Conservation (phyloP, 2,329 filamentous ascomycete species). For the Colletotrichum paranaense region DNA sequence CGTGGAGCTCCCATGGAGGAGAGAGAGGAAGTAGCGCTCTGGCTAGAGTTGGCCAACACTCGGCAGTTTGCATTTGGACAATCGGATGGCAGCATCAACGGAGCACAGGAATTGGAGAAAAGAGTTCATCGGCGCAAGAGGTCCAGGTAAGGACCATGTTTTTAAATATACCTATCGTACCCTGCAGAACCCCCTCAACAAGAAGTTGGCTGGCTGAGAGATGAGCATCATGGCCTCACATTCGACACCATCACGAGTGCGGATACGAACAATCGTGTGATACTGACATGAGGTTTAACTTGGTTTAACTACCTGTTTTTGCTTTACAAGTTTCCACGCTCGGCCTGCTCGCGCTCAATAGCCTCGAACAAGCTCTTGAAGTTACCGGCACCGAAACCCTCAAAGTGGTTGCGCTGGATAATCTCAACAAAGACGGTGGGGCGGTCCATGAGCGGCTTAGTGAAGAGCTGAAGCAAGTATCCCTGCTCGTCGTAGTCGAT, state of each 20-base stretch:
- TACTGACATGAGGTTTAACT: not conserved
- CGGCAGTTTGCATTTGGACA: not conserved
- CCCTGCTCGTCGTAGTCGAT: slow-evolving; percentile 96
- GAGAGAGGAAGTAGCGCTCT: not conserved
- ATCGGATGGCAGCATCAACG: not conserved
- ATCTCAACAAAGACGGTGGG: slow-evolving; percentile 98
- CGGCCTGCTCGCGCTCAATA: slow-evolving; percentile 91
- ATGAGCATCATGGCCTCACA: not conserved
- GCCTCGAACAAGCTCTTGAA: slow-evolving; percentile 97
- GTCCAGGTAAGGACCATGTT: not conserved
- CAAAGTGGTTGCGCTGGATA: slow-evolving; percentile 91
- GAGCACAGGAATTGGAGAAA: not conserved
- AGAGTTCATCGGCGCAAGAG: not conserved
- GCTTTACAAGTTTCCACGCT: slow-evolving; percentile 78
- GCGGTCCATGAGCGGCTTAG: slow-evolving; percentile 91
- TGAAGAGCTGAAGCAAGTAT: slow-evolving; percentile 82
- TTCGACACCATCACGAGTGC: not conserved
- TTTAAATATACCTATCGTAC: slow-evolving; percentile 5
- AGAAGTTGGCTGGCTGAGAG: not conserved
- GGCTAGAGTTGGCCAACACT: not conserved
- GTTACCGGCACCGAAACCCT: slow-evolving; percentile 93
- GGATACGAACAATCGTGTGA: not conserved
- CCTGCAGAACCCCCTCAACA: not conserved
- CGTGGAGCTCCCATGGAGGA: not conserved
- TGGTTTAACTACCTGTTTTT: no score